These are phyloP conservation scores for Macrocybe gigantea DNA, from an alignment of 768 basidiomycete species.

Conservation along the genomic window DNA sequence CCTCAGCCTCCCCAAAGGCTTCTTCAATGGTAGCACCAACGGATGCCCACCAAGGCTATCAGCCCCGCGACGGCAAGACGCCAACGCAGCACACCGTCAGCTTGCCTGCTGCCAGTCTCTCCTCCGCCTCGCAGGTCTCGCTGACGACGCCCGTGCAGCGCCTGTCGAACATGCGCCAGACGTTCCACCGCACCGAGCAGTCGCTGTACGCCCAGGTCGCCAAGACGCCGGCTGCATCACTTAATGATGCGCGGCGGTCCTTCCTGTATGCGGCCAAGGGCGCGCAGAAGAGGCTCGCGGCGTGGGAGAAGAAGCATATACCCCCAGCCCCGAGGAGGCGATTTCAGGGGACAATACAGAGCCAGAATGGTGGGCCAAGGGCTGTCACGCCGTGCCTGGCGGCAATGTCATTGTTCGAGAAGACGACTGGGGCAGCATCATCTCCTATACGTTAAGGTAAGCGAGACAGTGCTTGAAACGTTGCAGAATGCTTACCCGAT, in stretches of 20 bases:
- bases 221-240: conserved; percentile 32
- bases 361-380: conserved; percentile 61
- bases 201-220: conserved; percentile 49
- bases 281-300: conserved; percentile 45
- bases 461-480: conserved; percentile 7
- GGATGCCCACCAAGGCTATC: background rate
- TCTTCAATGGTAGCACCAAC: background rate
- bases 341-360: conserved; percentile 23
- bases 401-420: conserved; percentile 63
- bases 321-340: conserved; percentile 18
- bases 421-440: conserved; percentile 74
- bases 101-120: conserved; percentile 3
- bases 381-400: conserved; percentile 61
- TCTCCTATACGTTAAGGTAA: conserved; percentile 70
- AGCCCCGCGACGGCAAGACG: background rate
- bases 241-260: conserved; percentile 60
- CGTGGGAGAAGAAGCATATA: conserved; percentile 67
- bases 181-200: conserved; percentile 57
- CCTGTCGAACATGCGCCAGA: conserved; percentile 44
- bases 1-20: too few species aligned
- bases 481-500: conserved; percentile 3
- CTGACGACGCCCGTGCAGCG: conserved; percentile 18
- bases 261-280: conserved; percentile 50
- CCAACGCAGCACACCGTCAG: conserved; percentile 4
- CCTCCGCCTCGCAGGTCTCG: conserved; percentile 2